Base-by-base conservation (phyloP, 108 stramenopile genomes). In the Pelagomonas calceolata region DNA sequence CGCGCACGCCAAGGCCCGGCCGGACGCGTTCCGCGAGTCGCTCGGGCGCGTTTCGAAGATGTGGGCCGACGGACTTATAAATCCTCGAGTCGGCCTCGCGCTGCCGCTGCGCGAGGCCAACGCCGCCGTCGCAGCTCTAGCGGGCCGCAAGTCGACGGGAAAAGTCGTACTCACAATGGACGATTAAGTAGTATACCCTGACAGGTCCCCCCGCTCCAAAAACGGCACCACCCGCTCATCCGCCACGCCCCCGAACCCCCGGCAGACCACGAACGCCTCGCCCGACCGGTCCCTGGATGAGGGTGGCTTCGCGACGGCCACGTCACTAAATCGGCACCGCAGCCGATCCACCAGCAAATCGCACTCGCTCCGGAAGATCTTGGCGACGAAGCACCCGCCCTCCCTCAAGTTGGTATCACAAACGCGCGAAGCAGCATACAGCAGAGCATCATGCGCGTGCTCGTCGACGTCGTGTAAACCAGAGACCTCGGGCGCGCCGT, bases 401-500 rank as follows among this genome's bases (percentile, higher is more conserved):
- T 73, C 72, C 0, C 65, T 64, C 39, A 99, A 79, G 21, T 96
- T 85, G 73, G 90, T 91, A 0, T 92, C 91, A 0, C 95, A 86
- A 68, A 99, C 96, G 76, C 90, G 86, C 39, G 96, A 80, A 21
- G 97, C 97, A 26, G 91, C 90, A 26, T 96, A 74, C 36, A 99
- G 73, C 45, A 99, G 84, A 81, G 97, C 92, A 14, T 85, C 82
- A 79, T 99, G 98, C n/a, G 95, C 64, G 79, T 91, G 94, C 71
- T 92, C 91, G 74, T 99, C 96, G 17, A 95, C 81, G 64, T 94
- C 91, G 69, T 94, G 94, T 45, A 96, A 82, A 29, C 94, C 88
- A 0, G 94, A 98, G 7, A 99, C 97, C 73, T 99, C 98, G 4
- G 98, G 98, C 16, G 98, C 98, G 34, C 98, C 98, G 78, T 99